A percentile compares a stretch with the other conserved stretches of the same genome.
Conservation (phyloP, 768 basidiomycete species). For the Peribolospora baueri region DNA sequence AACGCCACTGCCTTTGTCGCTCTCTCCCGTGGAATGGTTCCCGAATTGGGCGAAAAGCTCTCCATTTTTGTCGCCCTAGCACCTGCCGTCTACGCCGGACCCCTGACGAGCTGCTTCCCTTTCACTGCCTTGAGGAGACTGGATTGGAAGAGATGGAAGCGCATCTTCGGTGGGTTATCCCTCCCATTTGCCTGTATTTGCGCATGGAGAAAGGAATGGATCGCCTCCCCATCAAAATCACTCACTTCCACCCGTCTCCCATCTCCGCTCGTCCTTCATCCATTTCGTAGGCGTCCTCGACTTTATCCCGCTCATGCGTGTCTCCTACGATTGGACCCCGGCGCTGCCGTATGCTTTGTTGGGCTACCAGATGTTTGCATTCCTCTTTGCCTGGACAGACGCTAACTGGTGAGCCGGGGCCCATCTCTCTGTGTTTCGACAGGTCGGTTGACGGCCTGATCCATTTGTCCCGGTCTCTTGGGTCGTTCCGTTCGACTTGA, state of each 20-base stretch:
- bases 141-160: slow-evolving; percentile 26
- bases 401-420: slow-evolving; percentile 21
- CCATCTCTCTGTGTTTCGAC: too few species aligned
- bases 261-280: too few species aligned
- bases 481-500: neutral
- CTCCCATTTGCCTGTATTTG: neutral
- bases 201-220: too few species aligned
- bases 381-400: slow-evolving; percentile 29
- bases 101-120: slow-evolving; percentile 27
- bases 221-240: neutral
- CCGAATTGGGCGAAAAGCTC: slow-evolving; percentile 24
- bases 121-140: slow-evolving; percentile 25
- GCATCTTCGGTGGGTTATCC: slow-evolving; percentile 21
- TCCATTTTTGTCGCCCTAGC: slow-evolving; percentile 28
- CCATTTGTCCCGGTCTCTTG: too few species aligned
- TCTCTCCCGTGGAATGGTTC: slow-evolving; percentile 27
- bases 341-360: slow-evolving; percentile 23
- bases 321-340: slow-evolving; percentile 25
- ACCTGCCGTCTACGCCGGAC: slow-evolving; percentile 29
- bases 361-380: slow-evolving; percentile 28
- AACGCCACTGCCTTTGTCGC: slow-evolving; percentile 29
- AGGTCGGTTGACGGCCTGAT: neutral
- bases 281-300: slow-evolving; percentile 22
- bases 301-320: slow-evolving; percentile 29
- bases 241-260: neutral